Percentiles rank a stretch among this genome's conserved stretches.
Evolutionary conservation across 169 alveolate species (phyloP).

Genomic region (Cystoisospora suis): DNA sequence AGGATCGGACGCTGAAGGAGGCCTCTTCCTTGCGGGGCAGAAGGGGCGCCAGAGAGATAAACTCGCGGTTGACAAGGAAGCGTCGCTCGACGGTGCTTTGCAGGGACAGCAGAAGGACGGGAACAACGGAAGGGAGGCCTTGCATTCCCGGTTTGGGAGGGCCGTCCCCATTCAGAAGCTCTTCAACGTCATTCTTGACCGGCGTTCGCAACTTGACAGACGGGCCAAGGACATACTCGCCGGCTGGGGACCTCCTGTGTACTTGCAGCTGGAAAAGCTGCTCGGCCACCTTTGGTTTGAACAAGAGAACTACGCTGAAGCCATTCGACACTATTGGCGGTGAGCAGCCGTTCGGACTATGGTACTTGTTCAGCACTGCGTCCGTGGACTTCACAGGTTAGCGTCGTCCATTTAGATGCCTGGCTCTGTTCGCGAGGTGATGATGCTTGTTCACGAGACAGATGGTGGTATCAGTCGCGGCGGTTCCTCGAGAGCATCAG

Average conservation of each 20-base stretch:
- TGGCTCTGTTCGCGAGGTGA: no score
- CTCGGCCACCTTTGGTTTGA: constrained; percentile 36
- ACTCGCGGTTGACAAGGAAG: not conserved
- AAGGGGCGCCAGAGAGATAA: not conserved
- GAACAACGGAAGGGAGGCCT: not conserved
- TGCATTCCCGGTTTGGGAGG: not conserved
- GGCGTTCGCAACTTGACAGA: constrained; percentile 15
- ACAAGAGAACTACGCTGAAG: not conserved
- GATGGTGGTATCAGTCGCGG: no score
- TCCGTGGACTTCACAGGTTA: no score
- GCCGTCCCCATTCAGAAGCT: not conserved
- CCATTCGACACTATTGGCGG: constrained; percentile 34
- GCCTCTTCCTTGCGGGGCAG: not conserved
- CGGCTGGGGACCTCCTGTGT: constrained; percentile 33
- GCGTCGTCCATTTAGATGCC: no score
- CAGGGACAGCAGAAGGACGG: not conserved
- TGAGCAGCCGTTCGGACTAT: not conserved
- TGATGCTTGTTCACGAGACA: no score
- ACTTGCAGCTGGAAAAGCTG: constrained; percentile 22
- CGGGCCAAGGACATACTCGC: not conserved
- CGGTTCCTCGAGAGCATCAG: no score
- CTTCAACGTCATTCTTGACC: not conserved
- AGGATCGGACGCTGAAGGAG: not conserved
- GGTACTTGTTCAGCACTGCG: no score
- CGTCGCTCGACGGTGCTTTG: not conserved